Base-by-base conservation (phyloP, 2,329 filamentous ascomycete genomes). In the Exophiala phaeomuriformis region DNA sequence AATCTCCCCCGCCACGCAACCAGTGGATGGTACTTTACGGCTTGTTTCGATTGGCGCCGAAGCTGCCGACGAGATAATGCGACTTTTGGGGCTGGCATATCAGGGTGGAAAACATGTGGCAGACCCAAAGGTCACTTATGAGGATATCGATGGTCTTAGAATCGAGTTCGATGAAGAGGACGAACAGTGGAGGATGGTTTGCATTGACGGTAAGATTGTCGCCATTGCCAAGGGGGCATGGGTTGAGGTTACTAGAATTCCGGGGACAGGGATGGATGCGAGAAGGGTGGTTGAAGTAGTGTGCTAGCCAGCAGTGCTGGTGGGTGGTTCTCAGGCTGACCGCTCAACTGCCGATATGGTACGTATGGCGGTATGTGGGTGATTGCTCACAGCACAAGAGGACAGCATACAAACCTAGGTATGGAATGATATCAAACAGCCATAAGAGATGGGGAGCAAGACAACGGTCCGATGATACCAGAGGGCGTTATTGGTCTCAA, bases 141-240 rank as follows among this genome's bases (percentile, higher is more conserved):
- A 86, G 12, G 77, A 81, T 50, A 77, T 93, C 4, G 79, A 85
- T 1, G 79, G 79, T 48, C 61, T 95, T 12, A 75, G 72, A 53
- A 81, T 96, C 44, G 76, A 79, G 10, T 82, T 88, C 35, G 58
- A 73, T 1, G 87, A 93, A 64, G 73, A 79, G 10, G 82, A 88
- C n/a, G 74, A 73, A 1, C 75, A 82, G 49, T 96, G 90, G 90
- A 77, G 91, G 56, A 82, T 90, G 64, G 79, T 95, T 9, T 97
- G 91, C 67, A 76, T 97, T n/a, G 91, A 97, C 68, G 91, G 91
- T 2, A 89, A 85, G 49, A 94, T 95, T 63, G 81, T 96, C 2
- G 78, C 81, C 54, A 72, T 95, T 0, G 84, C 86, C 19, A 68
- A 75, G 48, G 82, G 78, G 1, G 90, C 90, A 0, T 84, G 81